Evolutionary conservation across 257 asterid genomes (phyloP).

Genomic region (Petrea volubilis): DNA sequence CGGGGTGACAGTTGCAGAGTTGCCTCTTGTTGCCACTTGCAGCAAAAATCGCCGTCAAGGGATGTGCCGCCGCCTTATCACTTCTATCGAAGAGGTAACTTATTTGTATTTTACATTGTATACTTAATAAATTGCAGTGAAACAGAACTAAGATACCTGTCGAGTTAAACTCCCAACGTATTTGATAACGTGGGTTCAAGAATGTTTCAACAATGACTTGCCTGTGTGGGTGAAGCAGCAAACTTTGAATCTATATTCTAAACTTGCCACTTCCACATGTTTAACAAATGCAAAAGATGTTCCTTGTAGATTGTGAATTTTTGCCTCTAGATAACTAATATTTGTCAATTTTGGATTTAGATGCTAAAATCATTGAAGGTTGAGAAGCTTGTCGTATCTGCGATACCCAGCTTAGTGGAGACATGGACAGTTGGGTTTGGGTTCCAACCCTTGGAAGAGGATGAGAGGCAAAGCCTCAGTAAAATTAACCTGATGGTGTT

Average conservation of each 20-base stretch:
- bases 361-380: slow-evolving; percentile 77
- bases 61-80: slow-evolving; percentile 86
- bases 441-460: slow-evolving; percentile 68
- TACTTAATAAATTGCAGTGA: slow-evolving; percentile 2
- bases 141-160: not conserved
- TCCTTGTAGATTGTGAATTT: not conserved
- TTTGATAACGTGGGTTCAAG: not conserved
- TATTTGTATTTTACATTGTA: not conserved
- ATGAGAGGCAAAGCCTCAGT: slow-evolving; percentile 64
- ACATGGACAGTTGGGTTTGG: slow-evolving; percentile 96
- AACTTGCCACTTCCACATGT: not conserved
- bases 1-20: slow-evolving; percentile 86
- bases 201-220: too few relatives aligned
- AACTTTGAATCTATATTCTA: too few relatives aligned
- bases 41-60: slow-evolving; percentile 92
- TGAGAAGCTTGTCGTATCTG: slow-evolving; percentile 80
- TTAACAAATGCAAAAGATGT: not conserved
- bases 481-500: slow-evolving; percentile 83
- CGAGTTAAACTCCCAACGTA: not conserved
- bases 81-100: slow-evolving; percentile 75
- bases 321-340: slow-evolving; percentile 20
- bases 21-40: slow-evolving; percentile 97
- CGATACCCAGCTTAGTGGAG: slow-evolving; percentile 78
- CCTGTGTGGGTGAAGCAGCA: too few relatives aligned
- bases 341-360: slow-evolving; percentile 40